Conservation (phyloP, 371 early-diverging fungal species). For the Actinomucor elegans region DNA sequence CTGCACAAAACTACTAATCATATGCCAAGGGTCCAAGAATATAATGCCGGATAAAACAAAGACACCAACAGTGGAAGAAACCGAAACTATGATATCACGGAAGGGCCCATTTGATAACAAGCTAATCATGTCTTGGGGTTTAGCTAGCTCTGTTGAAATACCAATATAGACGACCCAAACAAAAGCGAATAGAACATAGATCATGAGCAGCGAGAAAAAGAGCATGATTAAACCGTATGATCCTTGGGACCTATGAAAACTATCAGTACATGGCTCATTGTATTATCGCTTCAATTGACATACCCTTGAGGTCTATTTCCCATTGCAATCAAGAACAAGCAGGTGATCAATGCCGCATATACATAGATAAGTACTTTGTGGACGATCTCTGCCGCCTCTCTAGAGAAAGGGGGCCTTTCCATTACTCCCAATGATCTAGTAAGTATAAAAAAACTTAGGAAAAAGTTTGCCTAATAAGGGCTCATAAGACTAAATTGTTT, state of each 20-base stretch:
- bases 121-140: not conserved
- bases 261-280: too few species aligned
- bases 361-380: conserved; percentile 55
- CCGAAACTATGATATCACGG: conserved; percentile 81
- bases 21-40: conserved; percentile 93
- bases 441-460: conserved; percentile 71
- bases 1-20: conserved; percentile 86
- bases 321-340: conserved; percentile 68
- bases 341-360: conserved; percentile 51
- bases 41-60: conserved; percentile 75
- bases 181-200: conserved; percentile 56
- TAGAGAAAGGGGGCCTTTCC: conserved; percentile 52
- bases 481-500: not conserved
- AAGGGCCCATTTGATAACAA: conserved; percentile 57
- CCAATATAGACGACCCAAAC: conserved; percentile 40
- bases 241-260: conserved; percentile 24
- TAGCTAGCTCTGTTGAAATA: conserved; percentile 15
- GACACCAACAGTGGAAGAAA: conserved; percentile 82
- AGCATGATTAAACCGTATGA: conserved; percentile 50
- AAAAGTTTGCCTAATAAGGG: conserved; percentile 71
- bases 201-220: conserved; percentile 55
- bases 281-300: not conserved
- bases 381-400: conserved; percentile 29
- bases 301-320: conserved; percentile 84
- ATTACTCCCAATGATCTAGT: conserved; percentile 36